Evolutionary conservation across 495 filamentous ascomycete genomes (phyloP), one percentile per base, ranked within the genome.

Genomic region (Entonaema liquescens): DNA sequence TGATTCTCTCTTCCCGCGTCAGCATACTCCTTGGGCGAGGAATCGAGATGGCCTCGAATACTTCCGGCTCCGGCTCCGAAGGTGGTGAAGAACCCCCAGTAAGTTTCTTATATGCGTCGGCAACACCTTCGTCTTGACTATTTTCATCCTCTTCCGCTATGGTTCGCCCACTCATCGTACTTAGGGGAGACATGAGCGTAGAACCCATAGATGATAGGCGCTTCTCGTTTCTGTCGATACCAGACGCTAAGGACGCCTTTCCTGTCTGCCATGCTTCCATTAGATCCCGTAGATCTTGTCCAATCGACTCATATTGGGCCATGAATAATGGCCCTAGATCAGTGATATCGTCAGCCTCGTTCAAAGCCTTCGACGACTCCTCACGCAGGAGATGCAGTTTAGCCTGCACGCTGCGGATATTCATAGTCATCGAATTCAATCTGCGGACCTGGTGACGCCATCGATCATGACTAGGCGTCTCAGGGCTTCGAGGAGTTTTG

Each of bases 341-440:
- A 19, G 87, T 86, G 3, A 91, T 80, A 69, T 95, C 90, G 49
- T 90, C 88, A 6, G 91, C 85, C 69, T 89, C 88, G 71, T 93
- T 90, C 19, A 97, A 81, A 56, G 88, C 87, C 68, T 87, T 87
- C 70, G 92, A 91, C 5, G 93, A 93, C 78, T 97, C 93, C 79
- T 99, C 95, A 35, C 94, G 90, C 49, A 98, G 81, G 15, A 99
- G 84, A 59, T 97, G 93, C 84, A 99, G 90, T 79, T 97, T 98
- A 28, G 95, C 95, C 78, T 98, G 95, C 25, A 99, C 88, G 8
- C 92, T 92, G 11, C 93, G 90, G 59, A 99, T 95, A 19, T 94
- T 94, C 68, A 94, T 92, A 1, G 93, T 96, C 25, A 99, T 86
- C 5, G 91, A 90, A 78, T 90, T 92, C 49, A 99, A 84, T 74